Conservation (phyloP, 768 basidiomycete species). For the Hericium coralloides region DNA sequence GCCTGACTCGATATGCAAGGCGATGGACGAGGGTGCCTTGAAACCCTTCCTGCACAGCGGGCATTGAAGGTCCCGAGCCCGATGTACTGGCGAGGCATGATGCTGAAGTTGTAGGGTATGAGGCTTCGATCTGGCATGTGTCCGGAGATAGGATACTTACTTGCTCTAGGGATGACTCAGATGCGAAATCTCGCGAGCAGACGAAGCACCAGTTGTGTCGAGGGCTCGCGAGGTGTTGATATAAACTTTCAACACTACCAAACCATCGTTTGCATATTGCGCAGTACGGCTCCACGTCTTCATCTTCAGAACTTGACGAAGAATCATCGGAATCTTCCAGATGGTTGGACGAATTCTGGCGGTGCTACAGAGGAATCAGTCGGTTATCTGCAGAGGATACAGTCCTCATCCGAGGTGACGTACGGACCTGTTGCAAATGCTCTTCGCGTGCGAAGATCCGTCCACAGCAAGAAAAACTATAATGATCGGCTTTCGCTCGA, state of each 20-base stretch:
- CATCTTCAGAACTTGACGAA: neutral
- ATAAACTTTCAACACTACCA: neutral
- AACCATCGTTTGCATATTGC: neutral
- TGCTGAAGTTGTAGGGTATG: neutral
- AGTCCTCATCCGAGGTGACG: neutral
- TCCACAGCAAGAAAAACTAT: neutral
- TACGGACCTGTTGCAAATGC: neutral
- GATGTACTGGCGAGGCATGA: constrained; percentile 14
- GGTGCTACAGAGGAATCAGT: neutral
- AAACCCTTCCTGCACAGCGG: constrained; percentile 26
- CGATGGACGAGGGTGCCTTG: constrained; percentile 28
- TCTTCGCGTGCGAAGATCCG: neutral
- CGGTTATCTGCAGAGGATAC: neutral
- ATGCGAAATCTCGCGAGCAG: neutral
- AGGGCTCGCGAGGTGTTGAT: neutral
- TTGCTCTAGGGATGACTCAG: neutral
- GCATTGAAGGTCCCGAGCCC: constrained; percentile 19
- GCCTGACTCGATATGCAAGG: constrained; percentile 33
- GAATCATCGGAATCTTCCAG: neutral
- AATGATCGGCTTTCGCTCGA: neutral
- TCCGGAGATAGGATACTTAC: neutral
- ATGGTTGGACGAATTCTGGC: neutral
- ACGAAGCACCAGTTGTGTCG: neutral
- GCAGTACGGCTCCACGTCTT: neutral
- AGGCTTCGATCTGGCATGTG: neutral